Evolutionary conservation across 2,329 filamentous ascomycete species (phyloP).

Genomic region (Aspergillus terreus): DNA sequence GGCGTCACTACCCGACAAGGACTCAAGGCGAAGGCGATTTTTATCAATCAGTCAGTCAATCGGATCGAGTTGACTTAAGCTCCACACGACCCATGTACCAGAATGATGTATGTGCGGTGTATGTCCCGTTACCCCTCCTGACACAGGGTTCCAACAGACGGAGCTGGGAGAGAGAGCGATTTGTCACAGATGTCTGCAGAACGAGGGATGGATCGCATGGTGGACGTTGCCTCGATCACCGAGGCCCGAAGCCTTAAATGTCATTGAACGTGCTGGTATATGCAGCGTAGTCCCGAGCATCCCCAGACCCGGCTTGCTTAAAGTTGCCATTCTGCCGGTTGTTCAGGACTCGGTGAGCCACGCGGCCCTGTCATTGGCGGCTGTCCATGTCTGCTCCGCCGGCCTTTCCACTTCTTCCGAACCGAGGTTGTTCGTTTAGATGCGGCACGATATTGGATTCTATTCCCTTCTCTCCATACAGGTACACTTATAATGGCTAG

Average conservation of each 20-base stretch:
- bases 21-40: not conserved
- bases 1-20: conserved; percentile 16
- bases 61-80: not conserved
- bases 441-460: too few species aligned
- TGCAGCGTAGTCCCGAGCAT: conserved; percentile 44
- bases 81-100: not conserved
- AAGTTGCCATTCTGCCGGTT: conserved; percentile 13
- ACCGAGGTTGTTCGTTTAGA: not conserved
- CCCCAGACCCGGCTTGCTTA: conserved; percentile 10
- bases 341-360: conserved; percentile 3
- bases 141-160: not conserved
- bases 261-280: conserved; percentile 36
- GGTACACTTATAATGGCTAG: too few species aligned
- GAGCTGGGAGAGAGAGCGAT: not conserved
- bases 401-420: not conserved
- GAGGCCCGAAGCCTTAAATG: conserved; percentile 10
- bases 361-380: not conserved
- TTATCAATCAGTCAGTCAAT: not conserved
- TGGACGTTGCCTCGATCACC: not conserved
- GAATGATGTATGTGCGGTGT: not conserved
- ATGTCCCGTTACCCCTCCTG: not conserved
- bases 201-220: not conserved
- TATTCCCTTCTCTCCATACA: too few species aligned
- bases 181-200: too few species aligned
- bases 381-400: not conserved